Evolutionary conservation across 176 grass and related monocot species (phyloP).

Genomic region (Juncus effusus): DNA sequence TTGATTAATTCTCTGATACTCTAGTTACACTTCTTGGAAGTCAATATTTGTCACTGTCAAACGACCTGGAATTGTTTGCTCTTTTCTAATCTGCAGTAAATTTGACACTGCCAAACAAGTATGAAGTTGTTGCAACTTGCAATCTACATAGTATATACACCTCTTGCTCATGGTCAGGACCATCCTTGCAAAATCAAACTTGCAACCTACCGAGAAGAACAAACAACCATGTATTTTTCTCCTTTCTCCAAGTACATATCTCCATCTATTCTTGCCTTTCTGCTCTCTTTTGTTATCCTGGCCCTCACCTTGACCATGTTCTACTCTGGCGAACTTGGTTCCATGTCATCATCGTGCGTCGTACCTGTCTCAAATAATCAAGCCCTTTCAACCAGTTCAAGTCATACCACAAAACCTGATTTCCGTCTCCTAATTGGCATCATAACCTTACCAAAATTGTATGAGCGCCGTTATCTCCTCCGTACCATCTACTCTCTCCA

Average conservation of each 20-base stretch:
- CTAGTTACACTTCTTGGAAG: too few species aligned
- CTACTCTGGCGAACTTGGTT: constrained; percentile 44
- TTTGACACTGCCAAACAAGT: too few species aligned
- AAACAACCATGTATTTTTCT: constrained; percentile 25
- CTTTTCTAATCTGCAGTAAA: too few species aligned
- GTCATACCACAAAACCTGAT: neutral
- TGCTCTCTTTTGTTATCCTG: constrained; percentile 50
- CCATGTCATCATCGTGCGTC: constrained; percentile 37
- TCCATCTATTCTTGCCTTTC: constrained; percentile 25
- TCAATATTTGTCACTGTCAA: too few species aligned
- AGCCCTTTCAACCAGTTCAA: neutral
- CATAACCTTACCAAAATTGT: constrained; percentile 45
- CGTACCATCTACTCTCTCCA: constrained; percentile 60
- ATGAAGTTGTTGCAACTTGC: too few species aligned
- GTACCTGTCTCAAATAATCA: neutral
- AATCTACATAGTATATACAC: too few species aligned
- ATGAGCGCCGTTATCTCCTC: constrained; percentile 60
- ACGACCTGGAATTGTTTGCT: too few species aligned
- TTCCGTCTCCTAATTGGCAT: constrained; percentile 56
- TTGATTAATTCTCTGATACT: too few species aligned
- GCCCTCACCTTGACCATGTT: constrained; percentile 52
- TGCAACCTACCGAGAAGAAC: neutral
- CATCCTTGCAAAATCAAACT: too few species aligned
- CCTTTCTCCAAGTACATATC: constrained; percentile 46
- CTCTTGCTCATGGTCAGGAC: too few species aligned